Conservation (phyloP, 164 flowering plant genomes). For the Platanus orientalis region DNA sequence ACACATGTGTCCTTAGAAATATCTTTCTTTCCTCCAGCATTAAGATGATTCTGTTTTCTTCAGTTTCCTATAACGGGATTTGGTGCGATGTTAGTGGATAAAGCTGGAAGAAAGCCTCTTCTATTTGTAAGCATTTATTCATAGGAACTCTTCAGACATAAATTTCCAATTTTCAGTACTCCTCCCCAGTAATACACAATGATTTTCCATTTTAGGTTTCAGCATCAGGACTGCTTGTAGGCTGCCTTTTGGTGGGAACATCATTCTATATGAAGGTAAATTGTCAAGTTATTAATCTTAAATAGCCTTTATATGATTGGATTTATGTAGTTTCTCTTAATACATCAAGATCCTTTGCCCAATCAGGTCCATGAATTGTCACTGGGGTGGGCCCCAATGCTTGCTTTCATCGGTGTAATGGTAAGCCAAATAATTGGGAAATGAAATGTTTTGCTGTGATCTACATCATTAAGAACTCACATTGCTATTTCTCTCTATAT, state of each 20-base stretch:
- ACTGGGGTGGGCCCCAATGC: no score
- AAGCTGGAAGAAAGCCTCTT: slow-evolving; percentile 54
- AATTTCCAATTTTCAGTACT: no score
- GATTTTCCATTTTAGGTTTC: slow-evolving; percentile 29
- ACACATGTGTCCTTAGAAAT: no score
- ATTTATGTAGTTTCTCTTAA: neutral
- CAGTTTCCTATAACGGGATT: slow-evolving; percentile 45
- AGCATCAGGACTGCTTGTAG: slow-evolving; percentile 42
- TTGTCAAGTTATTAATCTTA: neutral
- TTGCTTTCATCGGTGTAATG: no score
- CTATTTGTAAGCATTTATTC: slow-evolving; percentile 40
- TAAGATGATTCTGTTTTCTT: no score
- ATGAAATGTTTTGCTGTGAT: no score
- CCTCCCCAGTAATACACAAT: neutral
- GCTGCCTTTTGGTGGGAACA: slow-evolving; percentile 42
- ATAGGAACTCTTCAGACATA: no score
- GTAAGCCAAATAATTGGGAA: no score
- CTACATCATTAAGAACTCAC: no score
- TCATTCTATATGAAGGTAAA: slow-evolving; percentile 61
- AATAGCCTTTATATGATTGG: neutral
- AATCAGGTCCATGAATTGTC: no score
- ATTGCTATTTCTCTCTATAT: no score
- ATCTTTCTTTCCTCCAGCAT: no score
- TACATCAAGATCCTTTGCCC: neutral
- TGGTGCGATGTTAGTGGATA: slow-evolving; percentile 49